A percentile compares a stretch with the other conserved stretches of the same genome.
phyloP scores from a whole-genome alignment of 495 filamentous ascomycete genomes.

The Acidiella bohemica region DNA sequence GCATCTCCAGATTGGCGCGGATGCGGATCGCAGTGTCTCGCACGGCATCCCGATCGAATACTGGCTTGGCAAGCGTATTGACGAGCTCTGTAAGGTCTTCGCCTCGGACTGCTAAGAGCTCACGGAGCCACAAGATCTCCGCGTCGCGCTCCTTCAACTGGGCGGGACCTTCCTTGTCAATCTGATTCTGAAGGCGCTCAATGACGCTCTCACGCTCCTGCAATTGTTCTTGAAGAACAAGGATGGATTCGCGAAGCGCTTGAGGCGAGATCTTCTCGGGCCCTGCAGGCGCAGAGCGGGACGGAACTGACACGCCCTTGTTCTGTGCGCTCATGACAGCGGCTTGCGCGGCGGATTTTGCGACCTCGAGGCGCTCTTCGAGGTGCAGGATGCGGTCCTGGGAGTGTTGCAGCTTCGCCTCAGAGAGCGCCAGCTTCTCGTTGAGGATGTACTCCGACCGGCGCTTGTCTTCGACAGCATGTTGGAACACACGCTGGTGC shows the following conservation, averaged over 20 bases:
- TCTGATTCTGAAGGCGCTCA: constrained; percentile 65
- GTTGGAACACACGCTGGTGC: constrained; percentile 59
- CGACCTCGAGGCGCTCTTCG: constrained; percentile 79
- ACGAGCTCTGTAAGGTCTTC: constrained; percentile 91
- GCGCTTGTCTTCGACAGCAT: constrained; percentile 34
- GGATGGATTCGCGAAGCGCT: constrained; percentile 86
- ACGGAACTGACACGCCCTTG: constrained; percentile 32
- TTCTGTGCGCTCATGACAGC: constrained; percentile 72
- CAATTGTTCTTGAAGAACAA: constrained; percentile 90
- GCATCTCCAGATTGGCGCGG: constrained; percentile 92
- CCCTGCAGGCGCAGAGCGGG: constrained; percentile 31
- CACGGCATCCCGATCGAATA: constrained; percentile 60
- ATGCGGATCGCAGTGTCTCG: constrained; percentile 85
- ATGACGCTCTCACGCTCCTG: constrained; percentile 83
- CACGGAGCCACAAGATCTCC: constrained; percentile 91
- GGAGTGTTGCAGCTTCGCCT: constrained; percentile 65
- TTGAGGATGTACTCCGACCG: constrained; percentile 26
- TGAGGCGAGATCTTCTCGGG: constrained; percentile 86
- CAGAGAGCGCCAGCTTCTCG: constrained; percentile 60
- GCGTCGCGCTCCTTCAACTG: constrained; percentile 81
- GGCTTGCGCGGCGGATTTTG: constrained; percentile 77
- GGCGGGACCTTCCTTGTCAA: constrained; percentile 58
- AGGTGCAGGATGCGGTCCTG: constrained; percentile 70
- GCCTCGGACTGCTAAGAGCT: constrained; percentile 77
- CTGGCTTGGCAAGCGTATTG: constrained; percentile 54